Base-by-base conservation (phyloP, 768 basidiomycete genomes). In the Tephrocybe sp. region DNA sequence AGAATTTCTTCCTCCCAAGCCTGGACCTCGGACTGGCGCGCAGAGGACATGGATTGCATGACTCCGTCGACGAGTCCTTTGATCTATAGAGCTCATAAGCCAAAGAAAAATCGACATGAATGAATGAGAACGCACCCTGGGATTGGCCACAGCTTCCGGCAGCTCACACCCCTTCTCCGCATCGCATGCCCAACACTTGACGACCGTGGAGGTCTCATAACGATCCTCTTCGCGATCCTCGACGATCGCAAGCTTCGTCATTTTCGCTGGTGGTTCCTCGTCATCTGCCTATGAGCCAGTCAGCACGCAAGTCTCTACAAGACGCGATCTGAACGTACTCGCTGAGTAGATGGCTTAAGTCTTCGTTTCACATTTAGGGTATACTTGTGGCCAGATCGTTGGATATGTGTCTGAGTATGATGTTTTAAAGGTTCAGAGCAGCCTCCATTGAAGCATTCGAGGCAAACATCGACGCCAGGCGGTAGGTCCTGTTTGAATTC, bases 1-100 rank as follows among this genome's bases (percentile, higher is more conserved):
- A 73, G 60, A 34, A 97, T 86, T 57, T 98, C 96, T 66, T 98
- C 95, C 64, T 98, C 93, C 97, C 97, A 99, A 5, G 97, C 89
- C 68, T 97, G 88, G 40, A 99, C 88, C 61, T 98, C 94, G 0
- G 89, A 92, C 63, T 96, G 89, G 40, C 93, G 89, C 0, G 92
- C 88, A 1, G 92, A 95, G 0, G 93, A 92, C 58, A 92, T 73
- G 1, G 93, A 85, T 1, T 77, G 71, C 83, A 97, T 86, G 48
- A 96, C 74, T 0, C 79, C 83, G 18, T 85, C 77, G 4, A 82
- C 71, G 9, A 94, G 69, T 0, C 70, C 60, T 55, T 77, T 78
- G 32, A 83, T 71, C 82, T 87, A 51, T 1, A 18, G 32, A 2
- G 15, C 30, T 19, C 9, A 7, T 22, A 18, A 32, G 19, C 2